Base-by-base conservation (phyloP, 768 basidiomycete species). In the Strobilomyces echinocephalus region DNA sequence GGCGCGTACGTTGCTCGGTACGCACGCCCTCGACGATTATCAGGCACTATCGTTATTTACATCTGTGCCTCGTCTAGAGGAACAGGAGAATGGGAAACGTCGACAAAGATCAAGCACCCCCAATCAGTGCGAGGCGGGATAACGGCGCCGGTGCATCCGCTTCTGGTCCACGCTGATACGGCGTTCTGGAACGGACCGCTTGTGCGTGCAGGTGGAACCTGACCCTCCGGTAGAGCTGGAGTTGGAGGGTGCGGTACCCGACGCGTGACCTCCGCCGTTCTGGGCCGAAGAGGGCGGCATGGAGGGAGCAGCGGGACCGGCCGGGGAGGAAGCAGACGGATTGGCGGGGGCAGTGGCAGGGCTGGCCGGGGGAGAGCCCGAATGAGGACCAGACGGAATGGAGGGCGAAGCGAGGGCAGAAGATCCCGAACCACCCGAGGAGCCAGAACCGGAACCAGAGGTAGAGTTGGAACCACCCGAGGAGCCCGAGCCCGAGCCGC, bases 131-230 rank as follows among this genome's bases (percentile, higher is more conserved):
- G 52, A 40, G 8, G 36, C 18, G 18, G 55, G 53, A 30, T 34
- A 12, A 16, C 57, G 63, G 12, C 63, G 54, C 33, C 43, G 55
- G 46, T 65, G 57, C 52, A 60, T 62, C 33, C 63, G 53, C 49
- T 51, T 54, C 11, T 16, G n/a, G 8, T 49, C 21, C 30, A 39
- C 51, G 34, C 28, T 12, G 41, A 24, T 1, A 33, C n/a, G 54
- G 14, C 47, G 21, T 12, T 41, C 24, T 7, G 48, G 7, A n/a
- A 24, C 1, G n/a, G 63, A 51, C 2, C 55, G 63, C 45, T 62
- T 65, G 21, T n/a, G 16, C 39, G 7, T 47, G 39, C 63, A 63
- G 0, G 54, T 50, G 2, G 58, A 50, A 12, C 42, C 40, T 14
- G 62, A 50, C 8, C 57, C 57, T 3, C 53, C 55, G 0, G 40